phyloP scores from a whole-genome alignment of 2,329 filamentous ascomycete species.

The Trichoderma harzianum region DNA sequence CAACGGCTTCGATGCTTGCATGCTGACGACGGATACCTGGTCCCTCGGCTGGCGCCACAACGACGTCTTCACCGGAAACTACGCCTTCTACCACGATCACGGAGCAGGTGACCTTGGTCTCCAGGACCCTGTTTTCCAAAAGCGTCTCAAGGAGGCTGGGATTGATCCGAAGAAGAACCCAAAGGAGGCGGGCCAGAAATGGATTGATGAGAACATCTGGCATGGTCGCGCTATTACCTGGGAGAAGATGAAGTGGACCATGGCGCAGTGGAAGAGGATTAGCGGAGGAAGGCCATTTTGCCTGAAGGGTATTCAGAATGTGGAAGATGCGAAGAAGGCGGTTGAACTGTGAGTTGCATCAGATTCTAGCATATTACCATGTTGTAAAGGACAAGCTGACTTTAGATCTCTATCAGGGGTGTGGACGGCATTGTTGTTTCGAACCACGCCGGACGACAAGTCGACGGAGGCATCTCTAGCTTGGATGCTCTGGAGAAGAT shows the following conservation, averaged over 20 bases:
- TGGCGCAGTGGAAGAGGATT: slow-evolving; percentile 57
- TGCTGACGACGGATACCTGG: slow-evolving; percentile 72
- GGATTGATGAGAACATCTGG: slow-evolving; percentile 60
- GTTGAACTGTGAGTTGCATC: slow-evolving; percentile 38
- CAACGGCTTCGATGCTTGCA: slow-evolving; percentile 60
- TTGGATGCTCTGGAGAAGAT: slow-evolving; percentile 53
- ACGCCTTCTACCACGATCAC: slow-evolving; percentile 56
- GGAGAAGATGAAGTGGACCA: slow-evolving; percentile 61
- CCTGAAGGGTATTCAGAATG: slow-evolving; percentile 61
- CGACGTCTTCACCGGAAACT: slow-evolving; percentile 61
- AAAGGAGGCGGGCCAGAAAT: slow-evolving; percentile 54
- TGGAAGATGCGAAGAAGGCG: slow-evolving; percentile 53
- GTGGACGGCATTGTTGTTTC: slow-evolving; percentile 53
- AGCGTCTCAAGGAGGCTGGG: slow-evolving; percentile 45
- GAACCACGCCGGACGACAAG: slow-evolving; percentile 56
- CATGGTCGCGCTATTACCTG: slow-evolving; percentile 61
- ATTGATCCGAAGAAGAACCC: slow-evolving; percentile 45
- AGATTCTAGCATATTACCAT: background rate
- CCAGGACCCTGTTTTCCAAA: slow-evolving; percentile 56
- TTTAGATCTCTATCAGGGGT: background rate
- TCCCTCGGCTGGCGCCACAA: slow-evolving; percentile 65
- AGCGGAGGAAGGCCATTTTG: slow-evolving; percentile 56
- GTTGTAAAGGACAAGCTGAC: background rate
- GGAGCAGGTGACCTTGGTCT: slow-evolving; percentile 57
- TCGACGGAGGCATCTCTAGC: slow-evolving; percentile 47